These are phyloP conservation scores for Diplodia mutila DNA, from an alignment of 2,329 filamentous ascomycete species.

Conservation along the genomic window DNA sequence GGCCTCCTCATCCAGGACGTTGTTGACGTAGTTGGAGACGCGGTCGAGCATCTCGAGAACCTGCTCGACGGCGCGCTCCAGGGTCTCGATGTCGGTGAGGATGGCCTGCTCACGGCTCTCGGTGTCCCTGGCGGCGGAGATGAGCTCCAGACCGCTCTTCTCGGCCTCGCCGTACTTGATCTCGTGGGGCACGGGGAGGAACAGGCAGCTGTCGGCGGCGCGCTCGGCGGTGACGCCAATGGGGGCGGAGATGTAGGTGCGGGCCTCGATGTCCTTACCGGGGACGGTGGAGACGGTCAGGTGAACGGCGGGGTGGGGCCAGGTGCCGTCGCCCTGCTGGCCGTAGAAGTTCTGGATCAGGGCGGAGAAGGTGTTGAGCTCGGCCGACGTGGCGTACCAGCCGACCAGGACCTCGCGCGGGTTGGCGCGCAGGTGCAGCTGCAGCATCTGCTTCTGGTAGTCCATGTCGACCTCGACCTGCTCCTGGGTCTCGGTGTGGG, in stretches of 20 bases:
- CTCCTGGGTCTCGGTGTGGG: constrained; percentile 96
- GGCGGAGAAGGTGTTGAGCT: constrained; percentile 97
- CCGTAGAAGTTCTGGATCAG: constrained; percentile 99
- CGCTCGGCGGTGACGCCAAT: constrained; percentile 94
- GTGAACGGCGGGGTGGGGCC: constrained; percentile 95
- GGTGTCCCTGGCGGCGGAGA: constrained; percentile 77
- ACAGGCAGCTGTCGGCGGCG: constrained; percentile 92
- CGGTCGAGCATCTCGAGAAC: constrained; percentile 88
- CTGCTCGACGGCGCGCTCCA: constrained; percentile 84
- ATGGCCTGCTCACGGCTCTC: constrained; percentile 75
- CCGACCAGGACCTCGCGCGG: constrained; percentile 93
- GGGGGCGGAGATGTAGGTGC: constrained; percentile 93
- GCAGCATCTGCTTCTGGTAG: constrained; percentile 99
- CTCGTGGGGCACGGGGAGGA: constrained; percentile 96
- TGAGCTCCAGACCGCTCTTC: constrained; percentile 77
- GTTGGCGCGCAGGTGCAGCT: constrained; percentile 88
- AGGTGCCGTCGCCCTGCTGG: constrained; percentile 94
- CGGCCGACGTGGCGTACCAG: constrained; percentile 97
- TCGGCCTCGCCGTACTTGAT: constrained; percentile 84
- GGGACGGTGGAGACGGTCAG: constrained; percentile 91
- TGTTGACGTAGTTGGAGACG: constrained; percentile 88
- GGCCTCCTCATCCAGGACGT: constrained; percentile 90
- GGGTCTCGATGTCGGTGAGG: constrained; percentile 84
- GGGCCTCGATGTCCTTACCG: constrained; percentile 84
- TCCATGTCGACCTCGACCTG: constrained; percentile 99